Evolutionary conservation across 2,329 filamentous ascomycete genomes (phyloP).

Genomic region (Fusarium nelsonii): DNA sequence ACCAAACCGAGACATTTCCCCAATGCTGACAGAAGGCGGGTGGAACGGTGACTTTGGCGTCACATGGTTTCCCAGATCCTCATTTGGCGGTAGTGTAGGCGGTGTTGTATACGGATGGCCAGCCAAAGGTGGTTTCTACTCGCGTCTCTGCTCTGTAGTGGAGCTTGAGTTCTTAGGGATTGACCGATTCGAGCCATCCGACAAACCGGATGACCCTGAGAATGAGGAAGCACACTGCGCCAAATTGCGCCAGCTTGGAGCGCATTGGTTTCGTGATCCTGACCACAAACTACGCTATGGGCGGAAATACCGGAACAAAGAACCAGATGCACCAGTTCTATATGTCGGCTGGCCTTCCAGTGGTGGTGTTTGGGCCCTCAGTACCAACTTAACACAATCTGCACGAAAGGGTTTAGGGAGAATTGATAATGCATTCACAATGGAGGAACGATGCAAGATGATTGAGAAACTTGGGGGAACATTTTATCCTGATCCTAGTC

Average conservation of each 20-base stretch:
- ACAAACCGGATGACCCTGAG: not conserved
- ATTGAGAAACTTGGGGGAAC: not conserved
- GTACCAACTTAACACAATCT: not conserved
- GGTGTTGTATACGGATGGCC: not conserved
- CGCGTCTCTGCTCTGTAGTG: not conserved
- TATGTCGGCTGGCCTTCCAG: not conserved
- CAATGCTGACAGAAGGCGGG: not conserved
- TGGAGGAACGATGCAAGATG: not conserved
- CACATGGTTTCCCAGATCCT: not conserved
- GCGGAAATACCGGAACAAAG: not conserved
- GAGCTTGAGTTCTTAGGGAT: conserved; percentile 5
- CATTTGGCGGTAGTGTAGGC: not conserved
- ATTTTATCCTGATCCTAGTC: not conserved
- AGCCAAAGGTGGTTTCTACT: conserved; percentile 1
- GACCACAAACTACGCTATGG: not conserved
- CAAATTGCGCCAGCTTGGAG: conserved; percentile 1
- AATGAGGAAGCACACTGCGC: conserved; percentile 5
- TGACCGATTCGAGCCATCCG: not conserved
- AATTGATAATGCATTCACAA: not conserved
- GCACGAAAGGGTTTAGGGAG: not conserved
- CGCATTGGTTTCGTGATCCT: not conserved
- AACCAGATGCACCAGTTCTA: not conserved
- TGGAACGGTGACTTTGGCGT: not conserved
- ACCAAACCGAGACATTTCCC: not conserved
- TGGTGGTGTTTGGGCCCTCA: not conserved